Evolutionary conservation across 1,284 basidiomycete species (phyloP).

Genomic region (Takashimella koratensis): DNA sequence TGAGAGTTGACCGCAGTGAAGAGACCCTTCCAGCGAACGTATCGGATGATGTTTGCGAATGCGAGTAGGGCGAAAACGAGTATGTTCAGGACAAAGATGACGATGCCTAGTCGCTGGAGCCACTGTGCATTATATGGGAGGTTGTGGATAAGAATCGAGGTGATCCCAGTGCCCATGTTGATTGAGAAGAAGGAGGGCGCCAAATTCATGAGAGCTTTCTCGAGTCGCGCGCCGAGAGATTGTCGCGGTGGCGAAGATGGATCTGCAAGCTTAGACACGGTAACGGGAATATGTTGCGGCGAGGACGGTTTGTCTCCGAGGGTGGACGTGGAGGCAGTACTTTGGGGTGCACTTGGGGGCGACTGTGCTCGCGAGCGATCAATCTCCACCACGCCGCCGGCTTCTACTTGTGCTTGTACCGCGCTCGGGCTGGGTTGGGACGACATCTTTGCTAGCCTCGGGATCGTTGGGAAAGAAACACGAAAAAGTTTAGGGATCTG

Average conservation of each 20-base stretch:
- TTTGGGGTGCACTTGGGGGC: too few relatives aligned
- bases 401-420: too few relatives aligned
- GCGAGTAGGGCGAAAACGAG: constrained; percentile 61
- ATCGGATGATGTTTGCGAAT: constrained; percentile 53
- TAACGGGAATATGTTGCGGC: too few relatives aligned
- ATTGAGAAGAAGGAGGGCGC: constrained; percentile 33
- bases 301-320: too few relatives aligned
- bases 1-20: constrained; percentile 60
- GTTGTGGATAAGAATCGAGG: constrained; percentile 50
- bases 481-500: too few relatives aligned
- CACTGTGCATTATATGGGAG: constrained; percentile 51
- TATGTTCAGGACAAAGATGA: constrained; percentile 66
- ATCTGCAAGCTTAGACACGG: too few relatives aligned
- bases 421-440: too few relatives aligned
- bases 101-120: constrained; percentile 43
- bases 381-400: too few relatives aligned
- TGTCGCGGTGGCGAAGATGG: neutral
- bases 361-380: too few relatives aligned
- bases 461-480: too few relatives aligned
- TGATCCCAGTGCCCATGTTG: constrained; percentile 53
- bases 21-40: constrained; percentile 57
- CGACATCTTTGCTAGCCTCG: too few relatives aligned
- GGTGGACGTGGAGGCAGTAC: too few relatives aligned
- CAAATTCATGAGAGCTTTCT: constrained; percentile 22
- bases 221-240: neutral